Evolutionary conservation across 345 rosid genomes (phyloP), one percentile per base, ranked within the genome.

Genomic region (Erodium maritimum): DNA sequence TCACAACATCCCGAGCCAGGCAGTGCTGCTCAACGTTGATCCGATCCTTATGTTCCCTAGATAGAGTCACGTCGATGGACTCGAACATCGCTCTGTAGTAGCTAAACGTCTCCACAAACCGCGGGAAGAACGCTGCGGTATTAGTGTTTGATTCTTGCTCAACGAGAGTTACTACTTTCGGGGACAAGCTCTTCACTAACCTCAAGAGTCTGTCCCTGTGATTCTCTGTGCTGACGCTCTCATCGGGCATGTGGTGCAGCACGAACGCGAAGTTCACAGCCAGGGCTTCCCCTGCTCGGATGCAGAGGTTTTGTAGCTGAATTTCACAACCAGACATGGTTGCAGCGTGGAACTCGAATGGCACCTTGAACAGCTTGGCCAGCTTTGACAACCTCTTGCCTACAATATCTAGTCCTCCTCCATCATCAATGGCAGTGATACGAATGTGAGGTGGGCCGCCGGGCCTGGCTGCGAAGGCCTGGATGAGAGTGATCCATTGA

Each of bases 141-240:
- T 90, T 90, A 0, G 91, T 90, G 67, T 90, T 90, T 10, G 95
- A 87, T 69, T 90, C 95, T 74, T 85, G 94, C 79, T 87, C 95
- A 46, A 87, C 93, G 22, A 90, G 94, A 57, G 97, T 87, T 67
- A 87, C 95, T 20, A 90, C 93, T 65, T 85, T 90, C 1, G 95
- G 94, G 19, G 87, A 80, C 60, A 90, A 52, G 72, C 80, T 67
- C 71, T 82, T 87, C 23, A 87, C 90, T 63, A 80, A 63, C 79
- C 90, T 81, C 65, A 90, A 56, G 16, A 90, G 72, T 54, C 82
- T 65, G 66, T 90, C 95, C 25, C 91, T 77, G 58, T 79, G 90
- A 68, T 90, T 90, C 62, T 83, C 77, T 33, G 70, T 84, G 75
- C 84, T 81, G 59, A 90, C 97, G 61, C 95, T 90, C 77, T 85